A percentile compares a stretch with the other conserved stretches of the same genome.
These are phyloP conservation scores for Cutaneotrichosporon mucoides DNA, from an alignment of 1,284 basidiomycete genomes.

Conservation along the genomic window DNA sequence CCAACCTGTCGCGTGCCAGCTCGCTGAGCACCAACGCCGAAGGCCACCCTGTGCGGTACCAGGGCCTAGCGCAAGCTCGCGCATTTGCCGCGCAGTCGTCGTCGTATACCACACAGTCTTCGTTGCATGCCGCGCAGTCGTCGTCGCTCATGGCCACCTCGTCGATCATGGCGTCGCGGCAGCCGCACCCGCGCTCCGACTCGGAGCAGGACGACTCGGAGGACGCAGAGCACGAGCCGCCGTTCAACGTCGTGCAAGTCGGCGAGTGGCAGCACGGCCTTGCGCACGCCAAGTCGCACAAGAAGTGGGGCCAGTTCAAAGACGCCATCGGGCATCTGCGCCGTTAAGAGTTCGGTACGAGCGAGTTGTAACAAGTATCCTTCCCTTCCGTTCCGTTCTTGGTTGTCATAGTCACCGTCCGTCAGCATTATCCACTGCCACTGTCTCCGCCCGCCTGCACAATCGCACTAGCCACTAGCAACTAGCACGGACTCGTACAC, in stretches of 20 bases:
- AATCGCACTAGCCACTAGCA: too few species aligned
- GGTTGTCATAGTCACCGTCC: neutral
- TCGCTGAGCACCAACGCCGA: conserved; percentile 1
- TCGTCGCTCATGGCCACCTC: neutral
- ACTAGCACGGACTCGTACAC: conserved; percentile 1
- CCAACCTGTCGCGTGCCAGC: neutral
- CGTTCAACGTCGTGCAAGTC: neutral
- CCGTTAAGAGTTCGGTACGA: neutral
- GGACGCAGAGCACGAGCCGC: conserved; percentile 8
- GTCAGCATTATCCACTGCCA: neutral
- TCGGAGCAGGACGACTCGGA: conserved; percentile 1
- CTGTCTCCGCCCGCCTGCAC: too few species aligned
- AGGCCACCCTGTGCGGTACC: conserved; percentile 5
- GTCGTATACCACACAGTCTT: too few species aligned
- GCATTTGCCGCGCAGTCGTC: conserved; percentile 21
- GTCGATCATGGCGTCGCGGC: neutral
- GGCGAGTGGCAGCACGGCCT: neutral
- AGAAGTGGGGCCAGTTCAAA: conserved; percentile 22
- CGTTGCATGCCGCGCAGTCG: conserved; percentile 18
- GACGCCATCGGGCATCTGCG: conserved; percentile 21
- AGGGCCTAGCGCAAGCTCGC: conserved; percentile 11
- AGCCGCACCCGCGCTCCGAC: neutral
- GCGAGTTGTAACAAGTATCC: neutral
- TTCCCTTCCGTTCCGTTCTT: neutral
- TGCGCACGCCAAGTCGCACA: neutral